phyloP scores from a whole-genome alignment of 805 yeast species.

The Priceomyces fermenticarens region DNA sequence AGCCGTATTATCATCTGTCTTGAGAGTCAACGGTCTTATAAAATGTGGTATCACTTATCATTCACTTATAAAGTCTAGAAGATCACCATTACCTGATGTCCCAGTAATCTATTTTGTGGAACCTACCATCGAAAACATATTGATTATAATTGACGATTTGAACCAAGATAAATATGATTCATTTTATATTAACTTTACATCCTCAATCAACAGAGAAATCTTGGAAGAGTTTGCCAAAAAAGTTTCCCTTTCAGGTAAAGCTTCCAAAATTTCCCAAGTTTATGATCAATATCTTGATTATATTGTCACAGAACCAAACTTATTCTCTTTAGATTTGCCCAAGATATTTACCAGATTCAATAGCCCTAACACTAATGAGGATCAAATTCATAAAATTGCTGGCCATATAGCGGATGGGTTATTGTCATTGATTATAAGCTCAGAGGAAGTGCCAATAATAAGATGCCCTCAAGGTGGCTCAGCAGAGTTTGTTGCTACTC shows the following conservation, averaged over 20 bases:
- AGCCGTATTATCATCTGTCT: slow-evolving; percentile 83
- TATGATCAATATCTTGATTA: slow-evolving; percentile 93
- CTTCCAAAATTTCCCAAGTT: slow-evolving; percentile 77
- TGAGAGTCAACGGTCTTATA: slow-evolving; percentile 86
- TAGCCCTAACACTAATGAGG: slow-evolving; percentile 70
- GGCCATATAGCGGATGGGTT: slow-evolving; percentile 75
- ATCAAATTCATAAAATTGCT: slow-evolving; percentile 64
- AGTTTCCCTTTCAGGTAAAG: slow-evolving; percentile 69
- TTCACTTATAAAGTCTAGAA: slow-evolving; percentile 61
- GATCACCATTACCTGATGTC: slow-evolving; percentile 90
- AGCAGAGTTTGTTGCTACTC: slow-evolving; percentile 89
- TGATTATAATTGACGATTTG: slow-evolving; percentile 68
- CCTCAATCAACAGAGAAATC: slow-evolving; percentile 70
- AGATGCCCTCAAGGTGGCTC: slow-evolving; percentile 93
- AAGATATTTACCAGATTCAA: slow-evolving; percentile 67
- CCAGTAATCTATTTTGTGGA: slow-evolving; percentile 91
- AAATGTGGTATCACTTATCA: slow-evolving; percentile 92
- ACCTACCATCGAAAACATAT: slow-evolving; percentile 77
- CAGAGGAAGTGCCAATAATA: slow-evolving; percentile 81
- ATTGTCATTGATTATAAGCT: slow-evolving; percentile 73
- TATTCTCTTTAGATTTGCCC: slow-evolving; percentile 74
- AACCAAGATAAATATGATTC: slow-evolving; percentile 72
- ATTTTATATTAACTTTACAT: slow-evolving; percentile 82
- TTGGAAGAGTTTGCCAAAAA: slow-evolving; percentile 86
- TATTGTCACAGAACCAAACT: slow-evolving; percentile 87